Base-by-base conservation (phyloP, 2,329 filamentous ascomycete species). In the Ophiosphaerella korrae region DNA sequence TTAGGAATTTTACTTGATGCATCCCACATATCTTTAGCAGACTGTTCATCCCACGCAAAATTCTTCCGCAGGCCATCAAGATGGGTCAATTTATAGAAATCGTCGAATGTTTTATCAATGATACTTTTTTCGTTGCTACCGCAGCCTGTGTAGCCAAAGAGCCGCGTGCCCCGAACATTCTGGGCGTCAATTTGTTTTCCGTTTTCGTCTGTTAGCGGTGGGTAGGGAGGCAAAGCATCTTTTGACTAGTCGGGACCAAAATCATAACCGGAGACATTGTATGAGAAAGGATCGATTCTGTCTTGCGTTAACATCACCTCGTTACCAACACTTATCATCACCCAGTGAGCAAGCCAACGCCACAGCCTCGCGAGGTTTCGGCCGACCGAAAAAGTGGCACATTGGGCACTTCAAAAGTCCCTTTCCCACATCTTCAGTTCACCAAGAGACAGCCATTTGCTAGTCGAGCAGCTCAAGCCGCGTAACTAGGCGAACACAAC, bases 81-180 rank as follows among this genome's bases (percentile, higher is more conserved):
- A 44, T 44, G 41, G 16, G 41, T 24, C 32, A 44, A 21, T 31
- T 35, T 44, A 31, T 44, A 44, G 13, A 36, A 36, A 11, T 38
- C 36, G 21, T 38, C 21, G 36, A 18, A 38, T 18, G 36, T 11
- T 9, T 16, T 21, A 21, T 18, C 21, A 7, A 38, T 38, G 36
- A 21, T 38, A n/a, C 21, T 38, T 9, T 18, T 9, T 16, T 16
- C 36, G 9, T 18, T 9, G 14, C n/a, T 12, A 21, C 21, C 36
- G 36, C 18, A 38, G 21, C 36, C 36, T 6, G 16, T 16, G 36
- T 38, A 38, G 23, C 36, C 36, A 38, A 38, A 38, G 21, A 38
- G 36, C 1, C 36, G 36, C 16, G 36, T 38, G 4, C 36, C 18
- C n/a, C 36, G 36, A 9, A 38, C n/a, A 21, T 38, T 38, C 14